Evolutionary conservation across 768 basidiomycete species (phyloP).

Genomic region (Vararia minispora): DNA sequence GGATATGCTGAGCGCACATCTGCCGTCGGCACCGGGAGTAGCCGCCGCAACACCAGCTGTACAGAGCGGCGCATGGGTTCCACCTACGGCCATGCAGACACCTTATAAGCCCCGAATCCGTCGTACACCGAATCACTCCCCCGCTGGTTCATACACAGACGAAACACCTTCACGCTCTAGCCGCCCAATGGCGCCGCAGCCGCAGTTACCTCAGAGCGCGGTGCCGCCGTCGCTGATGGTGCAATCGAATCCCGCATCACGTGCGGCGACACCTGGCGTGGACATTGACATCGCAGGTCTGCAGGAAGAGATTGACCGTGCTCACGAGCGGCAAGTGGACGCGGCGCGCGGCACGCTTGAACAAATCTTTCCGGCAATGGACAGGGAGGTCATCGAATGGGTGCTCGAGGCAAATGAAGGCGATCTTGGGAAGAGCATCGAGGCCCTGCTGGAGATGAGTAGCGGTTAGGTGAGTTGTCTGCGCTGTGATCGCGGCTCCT

Average conservation of each 20-base stretch:
- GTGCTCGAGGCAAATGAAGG: conserved; percentile 85
- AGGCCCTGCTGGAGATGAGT: conserved; percentile 68
- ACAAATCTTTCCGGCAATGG: conserved; percentile 83
- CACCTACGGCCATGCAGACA: conserved; percentile 29
- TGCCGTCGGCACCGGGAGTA: conserved; percentile 33
- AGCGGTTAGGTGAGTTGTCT: no score
- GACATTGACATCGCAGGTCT: conserved; percentile 54
- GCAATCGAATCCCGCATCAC: conserved; percentile 4
- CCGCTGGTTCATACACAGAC: conserved; percentile 27
- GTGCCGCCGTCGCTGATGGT: conserved; percentile 2
- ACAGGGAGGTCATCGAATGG: conserved; percentile 76
- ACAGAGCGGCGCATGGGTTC: conserved; percentile 2
- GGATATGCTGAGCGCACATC: conserved; percentile 21
- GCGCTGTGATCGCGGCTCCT: no score
- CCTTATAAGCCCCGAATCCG: conserved; percentile 70
- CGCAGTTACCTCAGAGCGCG: no score
- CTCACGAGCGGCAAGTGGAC: conserved; percentile 60
- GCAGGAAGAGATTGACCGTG: conserved; percentile 68
- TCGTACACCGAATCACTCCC: conserved; percentile 20
- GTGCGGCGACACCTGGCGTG: conserved; percentile 14
- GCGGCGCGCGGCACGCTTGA: conserved; percentile 67
- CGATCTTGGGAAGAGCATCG: conserved; percentile 85
- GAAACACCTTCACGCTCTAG: conserved; percentile 42
- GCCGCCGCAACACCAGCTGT: conserved; percentile 3
- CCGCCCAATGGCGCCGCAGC: no score